Conservation (phyloP, 2,329 filamentous ascomycete genomes). For the Colletotrichum sp. region DNA sequence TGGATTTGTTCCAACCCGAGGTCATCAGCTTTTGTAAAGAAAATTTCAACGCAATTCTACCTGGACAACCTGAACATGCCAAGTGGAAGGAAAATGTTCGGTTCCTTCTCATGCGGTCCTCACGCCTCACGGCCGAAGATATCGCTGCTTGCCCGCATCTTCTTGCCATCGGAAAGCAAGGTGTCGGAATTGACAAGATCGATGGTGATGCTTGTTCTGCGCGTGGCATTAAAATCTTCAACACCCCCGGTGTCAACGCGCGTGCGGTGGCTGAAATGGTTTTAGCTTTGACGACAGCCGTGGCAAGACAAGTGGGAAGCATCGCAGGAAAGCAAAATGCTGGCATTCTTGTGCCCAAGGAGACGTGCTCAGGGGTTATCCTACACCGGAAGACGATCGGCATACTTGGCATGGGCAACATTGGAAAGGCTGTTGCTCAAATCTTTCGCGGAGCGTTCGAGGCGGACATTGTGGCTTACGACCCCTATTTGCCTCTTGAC, state of each 20-base stretch:
- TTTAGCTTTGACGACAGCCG: constrained; percentile 37
- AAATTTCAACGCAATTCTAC: constrained; percentile 42
- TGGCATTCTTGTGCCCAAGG: constrained; percentile 38
- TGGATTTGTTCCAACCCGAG: constrained; percentile 42
- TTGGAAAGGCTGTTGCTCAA: constrained; percentile 37
- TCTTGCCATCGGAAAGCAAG: constrained; percentile 50
- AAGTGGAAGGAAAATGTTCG: constrained; percentile 46
- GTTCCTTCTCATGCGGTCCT: constrained; percentile 42
- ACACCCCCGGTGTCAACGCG: constrained; percentile 51
- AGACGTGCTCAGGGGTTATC: constrained; percentile 43
- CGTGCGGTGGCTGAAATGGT: constrained; percentile 45
- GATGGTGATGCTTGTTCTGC: constrained; percentile 41
- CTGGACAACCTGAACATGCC: constrained; percentile 33
- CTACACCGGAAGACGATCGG: constrained; percentile 38
- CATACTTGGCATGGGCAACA: constrained; percentile 44
- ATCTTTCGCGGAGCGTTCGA: constrained; percentile 42
- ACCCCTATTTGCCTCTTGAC: constrained; percentile 34
- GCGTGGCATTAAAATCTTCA: constrained; percentile 46
- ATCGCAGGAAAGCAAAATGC: constrained; percentile 34
- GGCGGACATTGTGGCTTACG: constrained; percentile 37
- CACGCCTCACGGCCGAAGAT: constrained; percentile 41
- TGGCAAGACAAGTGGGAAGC: constrained; percentile 34
- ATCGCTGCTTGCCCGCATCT: constrained; percentile 39
- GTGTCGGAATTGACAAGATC: constrained; percentile 51
- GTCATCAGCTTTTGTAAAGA: constrained; percentile 37